Evolutionary conservation across 202 grass and related monocot genomes (phyloP).

Genomic region (Eragrostis tef): DNA sequence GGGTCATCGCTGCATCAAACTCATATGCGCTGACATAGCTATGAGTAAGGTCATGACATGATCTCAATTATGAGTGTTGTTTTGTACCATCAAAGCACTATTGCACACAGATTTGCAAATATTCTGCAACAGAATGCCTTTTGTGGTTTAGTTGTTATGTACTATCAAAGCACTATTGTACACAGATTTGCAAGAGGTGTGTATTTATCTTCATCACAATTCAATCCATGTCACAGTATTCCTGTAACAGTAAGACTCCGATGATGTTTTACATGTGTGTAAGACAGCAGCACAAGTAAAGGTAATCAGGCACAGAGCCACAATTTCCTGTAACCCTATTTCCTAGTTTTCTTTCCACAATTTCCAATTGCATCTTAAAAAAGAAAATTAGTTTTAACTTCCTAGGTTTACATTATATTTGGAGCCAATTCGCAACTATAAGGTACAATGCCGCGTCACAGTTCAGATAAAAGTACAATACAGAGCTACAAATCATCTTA

Average conservation of each 20-base stretch:
- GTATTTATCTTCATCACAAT: background rate
- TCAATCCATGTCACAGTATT: no score
- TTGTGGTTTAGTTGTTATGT: background rate
- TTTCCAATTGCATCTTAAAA: background rate
- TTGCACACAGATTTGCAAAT: no score
- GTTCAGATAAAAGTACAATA: background rate
- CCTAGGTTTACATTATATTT: background rate
- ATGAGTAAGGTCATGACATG: background rate
- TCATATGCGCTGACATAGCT: no score
- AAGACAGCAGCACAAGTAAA: background rate
- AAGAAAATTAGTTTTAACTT: background rate
- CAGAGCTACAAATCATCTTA: constrained; percentile 19
- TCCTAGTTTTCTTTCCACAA: background rate
- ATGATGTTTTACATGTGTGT: constrained; percentile 3
- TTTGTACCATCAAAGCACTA: no score
- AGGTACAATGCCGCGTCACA: background rate
- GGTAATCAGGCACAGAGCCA: background rate
- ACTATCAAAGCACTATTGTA: background rate
- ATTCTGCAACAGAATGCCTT: background rate
- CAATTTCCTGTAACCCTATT: background rate
- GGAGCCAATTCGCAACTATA: background rate
- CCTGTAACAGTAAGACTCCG: background rate
- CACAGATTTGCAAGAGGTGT: background rate
- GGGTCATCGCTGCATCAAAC: background rate
- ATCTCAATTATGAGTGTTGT: background rate